Evolutionary conservation across 257 asterid genomes (phyloP), one percentile per base, ranked within the genome.

Genomic region (Nicotiana knightiana): DNA sequence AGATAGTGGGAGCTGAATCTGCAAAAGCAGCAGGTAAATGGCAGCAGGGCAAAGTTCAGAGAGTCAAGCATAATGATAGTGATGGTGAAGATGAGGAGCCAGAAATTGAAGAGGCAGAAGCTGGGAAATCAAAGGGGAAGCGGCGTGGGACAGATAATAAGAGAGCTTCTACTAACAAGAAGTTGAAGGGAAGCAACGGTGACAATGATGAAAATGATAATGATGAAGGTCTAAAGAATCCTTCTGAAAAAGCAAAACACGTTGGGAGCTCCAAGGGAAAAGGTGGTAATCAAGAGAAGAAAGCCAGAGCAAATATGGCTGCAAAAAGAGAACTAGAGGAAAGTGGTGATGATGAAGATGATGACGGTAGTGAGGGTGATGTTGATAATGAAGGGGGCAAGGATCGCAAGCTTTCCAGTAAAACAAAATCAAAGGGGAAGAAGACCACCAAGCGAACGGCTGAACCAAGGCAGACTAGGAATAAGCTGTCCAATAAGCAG

Each of bases 1-100:
- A 93, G 87, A 82, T 91, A 80, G 85, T 83, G 51, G 97, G 94
- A 73, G 83, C 85, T 37, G 97, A 92, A 87, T 88, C 91, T 76
- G 82, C 87, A 21, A 91, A 90, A 89, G 92, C 81, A 46, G 86
- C 81, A 33, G 85, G 81, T 57, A 87, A 88, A 85, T 81, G 77
- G 77, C 76, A 91, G 26, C 88, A 88, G 82, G 85, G 57, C 21
- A 84, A 76, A 65, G 54, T n/a, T 39, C 83, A 79, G 65, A 83
- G 55, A 71, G 66, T 77, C 28, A 16, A 82, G 65, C 54, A 81
- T 57, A 80, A 84, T 18, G 80, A 84, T n/a, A 80, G 80, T 26
- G 86, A 81, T 33, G 81, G 67, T 17, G 83, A 70, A 76, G 88
- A 9, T 55, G 92, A 88, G 1, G 93, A 86, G 76, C 85, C 88